Evolutionary conservation across 164 flowering plant genomes (phyloP), one percentile per base, ranked within the genome.

Genomic region (Vitis rupestris): DNA sequence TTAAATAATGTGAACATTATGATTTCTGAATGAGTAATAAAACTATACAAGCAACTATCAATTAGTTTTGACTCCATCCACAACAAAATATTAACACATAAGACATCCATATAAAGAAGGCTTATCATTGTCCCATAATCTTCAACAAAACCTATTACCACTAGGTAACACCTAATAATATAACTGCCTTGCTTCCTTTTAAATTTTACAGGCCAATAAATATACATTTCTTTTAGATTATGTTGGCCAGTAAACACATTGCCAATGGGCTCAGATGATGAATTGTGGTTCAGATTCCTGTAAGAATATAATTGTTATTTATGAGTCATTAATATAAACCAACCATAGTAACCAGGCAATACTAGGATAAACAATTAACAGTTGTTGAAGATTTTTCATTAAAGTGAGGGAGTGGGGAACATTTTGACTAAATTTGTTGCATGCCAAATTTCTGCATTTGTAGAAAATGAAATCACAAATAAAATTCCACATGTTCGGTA

Each of bases 281-380:
- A 68, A 72, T 93, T 93, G 78, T 87, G 91, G 81, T 94, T 90
- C 75, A 1, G 70, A 73, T 91, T 93, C 82, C 98, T 90, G 85
- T 73, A 82, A 56, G 50, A 30, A 67, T 65, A 56, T 66, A 53
- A 27, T 7, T 49, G 14, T 11, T 19, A 37, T 63, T 58, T 12
- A 60, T 61, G 17, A 72, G 56, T 54, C 17, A 12, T 47, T 31
- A 59, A 61, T 19, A 16, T 16, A 16, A 29, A 66, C 9, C 14
- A 37, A 64, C 23, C 23, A 19, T 19, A 19, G 23, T 19, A 51
- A 59, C 58, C 31, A 19, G 23, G 29, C 61, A 67, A 4, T 60
- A 15, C 63, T n/a, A 14, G 51, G 49, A 54, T 11, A 65, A 75
- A 63, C 50, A 73, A 79, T 93, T 82, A 69, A 93, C 98, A 93